Evolutionary conservation across 768 basidiomycete species (phyloP).

Genomic region (Leccinum olivaceopallidum): DNA sequence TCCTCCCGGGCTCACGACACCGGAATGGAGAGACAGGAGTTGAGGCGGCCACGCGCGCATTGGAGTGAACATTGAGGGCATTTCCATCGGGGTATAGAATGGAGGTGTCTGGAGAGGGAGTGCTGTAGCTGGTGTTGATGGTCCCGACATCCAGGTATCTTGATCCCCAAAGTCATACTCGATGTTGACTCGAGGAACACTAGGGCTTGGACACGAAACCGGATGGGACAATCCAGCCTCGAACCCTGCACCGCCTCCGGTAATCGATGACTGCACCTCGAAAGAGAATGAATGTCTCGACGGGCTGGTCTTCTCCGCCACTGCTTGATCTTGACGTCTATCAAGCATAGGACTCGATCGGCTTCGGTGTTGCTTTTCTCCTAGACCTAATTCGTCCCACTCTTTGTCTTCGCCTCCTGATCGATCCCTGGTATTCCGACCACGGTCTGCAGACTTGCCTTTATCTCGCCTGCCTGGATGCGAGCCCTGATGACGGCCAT

Average conservation of each 20-base stretch:
- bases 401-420: conserved; percentile 6
- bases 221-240: neutral
- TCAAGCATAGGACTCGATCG: conserved; percentile 22
- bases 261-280: conserved; percentile 6
- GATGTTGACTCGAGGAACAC: conserved; percentile 23
- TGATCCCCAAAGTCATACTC: conserved; percentile 26
- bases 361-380: conserved; percentile 18
- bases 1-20: neutral
- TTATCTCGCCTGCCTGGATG: conserved; percentile 27
- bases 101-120: conserved; percentile 24
- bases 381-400: conserved; percentile 2
- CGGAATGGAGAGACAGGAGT: conserved; percentile 3
- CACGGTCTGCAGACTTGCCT: conserved; percentile 18
- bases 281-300: conserved; percentile 13
- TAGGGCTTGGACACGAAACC: neutral
- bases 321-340: neutral
- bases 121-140: conserved; percentile 24
- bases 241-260: neutral
- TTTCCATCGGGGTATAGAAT: conserved; percentile 32
- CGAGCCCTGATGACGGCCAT: conserved; percentile 36
- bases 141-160: conserved; percentile 21
- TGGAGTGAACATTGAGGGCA: conserved; percentile 14
- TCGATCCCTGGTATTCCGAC: conserved; percentile 14
- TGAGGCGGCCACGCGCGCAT: conserved; percentile 12
- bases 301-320: neutral